These are phyloP conservation scores for Scleroderma citrinum DNA, from an alignment of 768 basidiomycete species.

Conservation along the genomic window DNA sequence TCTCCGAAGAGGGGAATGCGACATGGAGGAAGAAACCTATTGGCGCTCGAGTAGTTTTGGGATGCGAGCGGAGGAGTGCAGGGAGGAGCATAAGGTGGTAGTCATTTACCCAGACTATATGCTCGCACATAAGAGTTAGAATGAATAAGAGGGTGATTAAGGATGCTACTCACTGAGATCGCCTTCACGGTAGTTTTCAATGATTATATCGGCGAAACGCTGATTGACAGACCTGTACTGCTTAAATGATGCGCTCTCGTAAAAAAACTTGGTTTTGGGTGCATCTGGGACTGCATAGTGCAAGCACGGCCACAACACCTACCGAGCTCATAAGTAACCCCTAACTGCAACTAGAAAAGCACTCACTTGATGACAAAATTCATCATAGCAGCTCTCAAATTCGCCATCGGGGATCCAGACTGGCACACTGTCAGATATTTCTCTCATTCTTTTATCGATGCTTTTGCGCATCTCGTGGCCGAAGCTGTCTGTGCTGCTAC, in stretches of 20 bases:
- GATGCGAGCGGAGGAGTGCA: conserved; percentile 64
- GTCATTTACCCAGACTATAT: conserved; percentile 78
- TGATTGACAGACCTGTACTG: conserved; percentile 89
- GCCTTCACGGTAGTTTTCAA: conserved; percentile 75
- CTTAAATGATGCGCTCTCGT: conserved; percentile 73
- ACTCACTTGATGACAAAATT: conserved; percentile 75
- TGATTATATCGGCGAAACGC: conserved; percentile 82
- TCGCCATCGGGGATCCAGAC: conserved; percentile 83
- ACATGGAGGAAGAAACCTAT: conserved; percentile 94
- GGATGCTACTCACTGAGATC: conserved; percentile 54
- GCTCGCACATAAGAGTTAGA: not conserved
- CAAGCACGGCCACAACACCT: conserved; percentile 81
- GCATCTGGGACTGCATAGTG: conserved; percentile 87
- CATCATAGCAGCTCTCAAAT: conserved; percentile 76
- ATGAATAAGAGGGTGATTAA: not conserved
- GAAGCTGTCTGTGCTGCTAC: conserved; percentile 62
- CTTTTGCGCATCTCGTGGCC: conserved; percentile 47
- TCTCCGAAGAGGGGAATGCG: conserved; percentile 92
- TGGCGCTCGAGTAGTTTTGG: conserved; percentile 38
- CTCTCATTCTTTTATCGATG: conserved; percentile 46
- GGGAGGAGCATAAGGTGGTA: conserved; percentile 96
- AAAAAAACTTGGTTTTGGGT: conserved; percentile 76
- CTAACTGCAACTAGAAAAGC: conserved; percentile 6
- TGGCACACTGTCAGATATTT: conserved; percentile 39
- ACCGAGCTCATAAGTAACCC: conserved; percentile 7